Base-by-base conservation (phyloP, 176 grass and related monocot species). In the Thalia dealbata region DNA sequence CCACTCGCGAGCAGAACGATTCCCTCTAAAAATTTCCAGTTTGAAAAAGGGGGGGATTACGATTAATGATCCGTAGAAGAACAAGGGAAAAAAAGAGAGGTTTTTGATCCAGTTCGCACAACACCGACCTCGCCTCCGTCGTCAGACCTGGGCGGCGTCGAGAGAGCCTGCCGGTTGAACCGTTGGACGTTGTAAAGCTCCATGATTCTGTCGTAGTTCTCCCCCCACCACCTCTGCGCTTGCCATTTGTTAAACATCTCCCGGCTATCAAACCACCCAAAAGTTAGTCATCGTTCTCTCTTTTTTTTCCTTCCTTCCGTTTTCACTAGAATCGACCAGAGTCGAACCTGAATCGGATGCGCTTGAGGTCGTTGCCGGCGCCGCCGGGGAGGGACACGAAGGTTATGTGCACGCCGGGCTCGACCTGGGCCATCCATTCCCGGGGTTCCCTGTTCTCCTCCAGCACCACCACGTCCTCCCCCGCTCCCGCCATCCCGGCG, bases 201-300 rank as follows among this genome's bases (percentile, higher is more conserved):
- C 72, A 99, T 84, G 76, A 99, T 88, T 66, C 95, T 82, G 72
- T 99, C 95, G 67, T 99, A 99, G 83, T 99, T 99, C 88, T 99
- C 95, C 11, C 90, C 90, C 95, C 95, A 99, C 95, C 95, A 99
- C 68, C 90, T 87, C 85, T 99, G 95, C 13, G 95, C 95, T 73
- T 93, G 87, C 95, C 95, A 95, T 81, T 95, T 99, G 81, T 99
- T 87, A 50, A 99, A 99, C 72, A 95, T 89, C 77, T 99, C 95
- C 76, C 87, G 87, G 59, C 95, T 99, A 9, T 7, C 10, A 13
- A 52, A 24, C 24, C 27, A n/a, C n/a, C 60, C 10, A n/a, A 24
- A 29, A 3, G 12, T 23, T 26, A 23, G 12, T 26, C 9, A 12
- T 26, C 2, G 24, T 21, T 14, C 28, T 23, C 13, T 9, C 24